Base-by-base conservation (phyloP, 2,329 filamentous ascomycete species). In the Hirsutella thompsonii region DNA sequence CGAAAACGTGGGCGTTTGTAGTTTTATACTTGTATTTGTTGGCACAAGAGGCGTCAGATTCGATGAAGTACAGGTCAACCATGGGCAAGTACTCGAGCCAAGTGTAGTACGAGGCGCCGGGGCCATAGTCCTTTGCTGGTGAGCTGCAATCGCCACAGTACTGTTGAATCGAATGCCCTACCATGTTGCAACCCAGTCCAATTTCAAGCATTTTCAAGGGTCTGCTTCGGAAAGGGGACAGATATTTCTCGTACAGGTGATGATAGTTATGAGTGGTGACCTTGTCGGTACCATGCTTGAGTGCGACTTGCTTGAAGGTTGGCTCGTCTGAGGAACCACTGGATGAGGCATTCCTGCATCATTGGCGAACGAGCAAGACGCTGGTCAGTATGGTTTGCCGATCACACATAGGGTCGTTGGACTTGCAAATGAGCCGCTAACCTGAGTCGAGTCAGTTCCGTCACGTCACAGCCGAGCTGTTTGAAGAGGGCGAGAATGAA, bases 21-120 rank as follows among this genome's bases (percentile, higher is more conserved):
- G 52, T 60, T 19, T 60, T 56, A 37, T 52, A 44, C 5, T 55
- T 54, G 54, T 58, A 63, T 23, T 57, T 56, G 23, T 54, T 44
- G 4, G 56, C 62, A 40, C 63, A 67, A 3, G 44, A 47, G 8
- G 46, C 53, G 41, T 67, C 55, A 41, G 56, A 58, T 38, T 66
- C 63, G 43, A 67, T 63, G 43, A 60, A 64, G 46, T 64, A 64
- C 16, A 67, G 51, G 21, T 66, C 57, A 8, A 66, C 51, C 14
- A 57, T 40, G 1, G 59, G 51, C 30, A 66, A 58, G 42, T 59
- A 64, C 26, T 64, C 60, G 3, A 60, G 53, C 61, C 61, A 66
- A 14, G 60, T 61, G 46, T 61, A 53, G 43, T 63, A 66, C 5
- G 57, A 61, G 11, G 56, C 55, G 3, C 60, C 61, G 0, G 60